Evolutionary conservation across 208 protist species (phyloP).

Genomic region (Trypanosoma lewisi): DNA sequence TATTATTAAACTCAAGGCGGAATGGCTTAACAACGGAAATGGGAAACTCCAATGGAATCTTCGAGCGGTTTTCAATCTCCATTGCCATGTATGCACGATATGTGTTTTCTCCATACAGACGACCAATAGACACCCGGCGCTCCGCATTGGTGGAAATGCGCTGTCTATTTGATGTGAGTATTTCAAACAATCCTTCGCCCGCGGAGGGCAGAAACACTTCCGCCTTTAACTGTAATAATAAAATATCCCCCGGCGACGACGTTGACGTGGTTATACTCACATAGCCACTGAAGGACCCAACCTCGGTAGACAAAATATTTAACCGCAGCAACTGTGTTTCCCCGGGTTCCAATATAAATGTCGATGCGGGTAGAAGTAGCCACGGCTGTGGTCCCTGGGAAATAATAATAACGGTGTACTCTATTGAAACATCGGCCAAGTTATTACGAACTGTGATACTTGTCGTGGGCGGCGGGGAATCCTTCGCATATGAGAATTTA

Average conservation of each 20-base stretch:
- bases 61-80: slow-evolving; percentile 74
- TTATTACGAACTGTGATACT: slow-evolving; percentile 75
- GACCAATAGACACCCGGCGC: slow-evolving; percentile 54
- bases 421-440: slow-evolving; percentile 41
- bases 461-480: slow-evolving; percentile 54
- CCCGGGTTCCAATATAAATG: slow-evolving; percentile 46
- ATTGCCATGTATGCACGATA: slow-evolving; percentile 57
- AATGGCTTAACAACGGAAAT: slow-evolving; percentile 83
- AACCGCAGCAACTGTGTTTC: slow-evolving; percentile 76
- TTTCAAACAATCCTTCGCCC: slow-evolving; percentile 78
- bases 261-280: slow-evolving; percentile 69
- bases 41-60: slow-evolving; percentile 79
- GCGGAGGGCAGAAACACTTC: slow-evolving; percentile 69
- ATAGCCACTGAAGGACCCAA: slow-evolving; percentile 79
- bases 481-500: slow-evolving; percentile 65
- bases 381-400: slow-evolving; percentile 82
- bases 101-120: slow-evolving; percentile 68
- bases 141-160: slow-evolving; percentile 32
- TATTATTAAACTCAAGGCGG: slow-evolving; percentile 60
- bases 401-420: slow-evolving; percentile 63
- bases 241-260: slow-evolving; percentile 50
- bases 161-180: slow-evolving; percentile 47
- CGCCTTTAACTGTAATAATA: slow-evolving; percentile 75
- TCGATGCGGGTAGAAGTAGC: slow-evolving; percentile 52
- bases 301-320: slow-evolving; percentile 66